A percentile compares a stretch with the other conserved stretches of the same genome.
These are phyloP conservation scores for Potentilla sterilis DNA, from an alignment of 306 rosid species.

Conservation along the genomic window DNA sequence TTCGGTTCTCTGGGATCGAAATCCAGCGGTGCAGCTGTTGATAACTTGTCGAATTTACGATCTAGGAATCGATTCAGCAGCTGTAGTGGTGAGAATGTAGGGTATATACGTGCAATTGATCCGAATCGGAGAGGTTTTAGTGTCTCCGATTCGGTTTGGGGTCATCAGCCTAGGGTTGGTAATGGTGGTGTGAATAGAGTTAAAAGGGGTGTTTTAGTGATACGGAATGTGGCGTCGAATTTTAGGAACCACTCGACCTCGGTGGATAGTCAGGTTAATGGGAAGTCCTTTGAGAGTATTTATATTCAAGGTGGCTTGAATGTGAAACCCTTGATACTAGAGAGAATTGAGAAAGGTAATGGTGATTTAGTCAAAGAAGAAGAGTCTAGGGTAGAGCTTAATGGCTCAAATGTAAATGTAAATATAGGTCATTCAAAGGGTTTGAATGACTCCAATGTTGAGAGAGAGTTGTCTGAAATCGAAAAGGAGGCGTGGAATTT, in stretches of 20 bases:
- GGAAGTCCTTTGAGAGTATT: slow-evolving; percentile 57
- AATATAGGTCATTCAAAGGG: slow-evolving; percentile 41
- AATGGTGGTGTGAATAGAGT: slow-evolving; percentile 31
- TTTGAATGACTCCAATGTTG: slow-evolving; percentile 48
- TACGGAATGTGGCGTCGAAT: slow-evolving; percentile 60
- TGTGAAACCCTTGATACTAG: slow-evolving; percentile 56
- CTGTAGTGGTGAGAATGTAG: slow-evolving; percentile 36
- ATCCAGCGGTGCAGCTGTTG: slow-evolving; percentile 25
- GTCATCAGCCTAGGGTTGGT: slow-evolving; percentile 38
- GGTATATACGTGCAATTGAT: slow-evolving; percentile 33
- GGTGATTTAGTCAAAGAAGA: slow-evolving; percentile 41
- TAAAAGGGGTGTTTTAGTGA: slow-evolving; percentile 44
- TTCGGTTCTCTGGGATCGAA: slow-evolving; percentile 44
- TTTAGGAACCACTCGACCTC: slow-evolving; percentile 72
- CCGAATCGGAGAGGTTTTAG: slow-evolving; percentile 56
- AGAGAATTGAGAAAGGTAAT: slow-evolving; percentile 37
- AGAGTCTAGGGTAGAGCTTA: slow-evolving; percentile 31
- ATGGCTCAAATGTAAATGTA: slow-evolving; percentile 32
- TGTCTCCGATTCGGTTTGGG: slow-evolving; percentile 46
- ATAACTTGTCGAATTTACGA: slow-evolving; percentile 33
- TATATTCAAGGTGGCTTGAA: slow-evolving; percentile 68
- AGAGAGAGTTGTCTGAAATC: slow-evolving; percentile 48
- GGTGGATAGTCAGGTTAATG: slow-evolving; percentile 58
- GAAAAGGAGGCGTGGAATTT: slow-evolving; percentile 83
- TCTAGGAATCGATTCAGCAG: slow-evolving; percentile 25